Evolutionary conservation across 345 rosid species (phyloP), one percentile per base, ranked within the genome.

Genomic region (Turnera subulata): DNA sequence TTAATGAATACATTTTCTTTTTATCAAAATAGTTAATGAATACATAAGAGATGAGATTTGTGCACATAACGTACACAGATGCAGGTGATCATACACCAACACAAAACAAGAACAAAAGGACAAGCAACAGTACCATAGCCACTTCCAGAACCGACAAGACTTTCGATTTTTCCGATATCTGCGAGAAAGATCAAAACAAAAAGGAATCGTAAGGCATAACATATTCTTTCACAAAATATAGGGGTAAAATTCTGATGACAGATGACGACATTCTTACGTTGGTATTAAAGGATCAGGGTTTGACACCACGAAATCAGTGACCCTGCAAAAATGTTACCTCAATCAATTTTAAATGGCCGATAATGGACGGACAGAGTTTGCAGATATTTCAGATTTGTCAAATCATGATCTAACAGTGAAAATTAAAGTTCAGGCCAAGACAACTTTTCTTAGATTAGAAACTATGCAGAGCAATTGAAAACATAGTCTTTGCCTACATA

Each of bases 401-500:
- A 48, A 26, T 22, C 6, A 18, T 49, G 46, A 35, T 5, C 38
- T 10, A 22, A 25, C 16, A 23, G n/a, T 7, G 19, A 20, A 59
- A 56, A 22, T 4, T n/a, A 37, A 54, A 39, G 35, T n/a, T 47
- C 26, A 42, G 8, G n/a, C n/a, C n/a, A n/a, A n/a, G n/a, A n/a
- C n/a, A n/a, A n/a, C n/a, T 49, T 35, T 37, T 32, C 43, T 6
- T 13, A 47, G 48, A 62, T 33, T 38, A 44, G 21, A 56, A 64
- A 55, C 32, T 21, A 32, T n/a, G 2, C 46, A 11, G 43, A 5
- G 33, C 23, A 46, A 61, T 47, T 25, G 44, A 37, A 59, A 32
- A 58, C 95, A 46, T 75, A 92, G 96, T 84, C 98, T 76, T 92
- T 86, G 91, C 96, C n/a, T n/a, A n/a, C n/a, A n/a, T n/a, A n/a